Conservation (phyloP, 352 stramenopile genomes). For the Pythium angustatum region DNA sequence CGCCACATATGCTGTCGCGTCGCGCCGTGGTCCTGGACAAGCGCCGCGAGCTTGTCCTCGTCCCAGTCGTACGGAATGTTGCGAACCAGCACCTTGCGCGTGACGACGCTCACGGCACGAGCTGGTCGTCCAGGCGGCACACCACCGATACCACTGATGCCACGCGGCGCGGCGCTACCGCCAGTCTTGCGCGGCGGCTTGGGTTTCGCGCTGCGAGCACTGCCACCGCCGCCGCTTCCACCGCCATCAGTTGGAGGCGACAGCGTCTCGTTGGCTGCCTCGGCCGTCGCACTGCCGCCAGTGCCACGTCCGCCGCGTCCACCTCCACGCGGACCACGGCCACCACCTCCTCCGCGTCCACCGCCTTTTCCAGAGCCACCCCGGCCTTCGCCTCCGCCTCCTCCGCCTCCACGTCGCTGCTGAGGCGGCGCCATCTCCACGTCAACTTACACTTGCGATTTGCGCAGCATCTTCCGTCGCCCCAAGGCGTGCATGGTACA, state of each 20-base stretch:
- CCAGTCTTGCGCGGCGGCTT: slow-evolving; percentile 18
- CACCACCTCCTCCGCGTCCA: slow-evolving; percentile 13
- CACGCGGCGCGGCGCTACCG: slow-evolving; percentile 12
- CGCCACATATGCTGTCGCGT: slow-evolving; percentile 51
- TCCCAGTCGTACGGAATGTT: slow-evolving; percentile 56
- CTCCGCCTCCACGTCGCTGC: slow-evolving; percentile 21
- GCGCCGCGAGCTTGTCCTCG: slow-evolving; percentile 37
- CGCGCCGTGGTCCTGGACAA: slow-evolving; percentile 46
- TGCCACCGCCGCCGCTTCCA: neutral
- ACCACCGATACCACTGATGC: neutral
- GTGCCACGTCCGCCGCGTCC: slow-evolving; percentile 3
- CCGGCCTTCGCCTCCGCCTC: slow-evolving; percentile 5
- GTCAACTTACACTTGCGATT: slow-evolving; percentile 13
- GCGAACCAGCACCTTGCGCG: slow-evolving; percentile 70
- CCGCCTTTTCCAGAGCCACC: slow-evolving; percentile 6
- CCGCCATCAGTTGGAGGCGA: neutral
- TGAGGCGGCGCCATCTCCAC: slow-evolving; percentile 22
- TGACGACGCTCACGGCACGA: slow-evolving; percentile 35
- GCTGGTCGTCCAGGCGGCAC: slow-evolving; percentile 31
- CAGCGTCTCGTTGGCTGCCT: neutral
- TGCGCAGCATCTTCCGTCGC: slow-evolving; percentile 17
- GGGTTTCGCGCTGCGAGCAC: neutral
- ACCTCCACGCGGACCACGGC: slow-evolving; percentile 3
- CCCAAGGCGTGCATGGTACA: neutral
- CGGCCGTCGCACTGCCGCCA: neutral